These are phyloP conservation scores for Haemoproteus tartakovskyi DNA, from an alignment of 169 alveolate species.

Conservation along the genomic window DNA sequence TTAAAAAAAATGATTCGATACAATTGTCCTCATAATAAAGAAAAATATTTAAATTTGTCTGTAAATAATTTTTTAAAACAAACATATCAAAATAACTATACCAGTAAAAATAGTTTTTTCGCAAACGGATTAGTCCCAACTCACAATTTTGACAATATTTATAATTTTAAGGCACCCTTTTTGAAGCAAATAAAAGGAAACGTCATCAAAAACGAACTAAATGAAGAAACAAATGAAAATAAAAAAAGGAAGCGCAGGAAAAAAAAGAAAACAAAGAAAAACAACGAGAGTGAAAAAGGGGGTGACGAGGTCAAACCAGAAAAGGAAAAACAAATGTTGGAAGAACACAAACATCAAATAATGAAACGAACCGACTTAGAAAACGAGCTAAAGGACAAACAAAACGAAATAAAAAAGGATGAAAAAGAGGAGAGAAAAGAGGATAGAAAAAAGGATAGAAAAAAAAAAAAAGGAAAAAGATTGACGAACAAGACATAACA, in stretches of 20 bases:
- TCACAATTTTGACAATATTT: constrained; percentile 42
- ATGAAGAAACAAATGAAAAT: neutral
- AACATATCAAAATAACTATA: constrained; percentile 1
- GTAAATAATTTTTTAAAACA: constrained; percentile 12
- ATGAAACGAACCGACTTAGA: neutral
- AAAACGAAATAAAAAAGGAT: neutral
- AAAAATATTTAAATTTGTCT: neutral
- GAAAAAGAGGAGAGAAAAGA: neutral
- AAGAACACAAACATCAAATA: neutral
- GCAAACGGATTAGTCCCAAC: constrained; percentile 18
- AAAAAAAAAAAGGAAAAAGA: neutral
- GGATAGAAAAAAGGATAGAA: neutral
- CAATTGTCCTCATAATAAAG: constrained; percentile 39
- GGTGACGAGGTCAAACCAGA: neutral
- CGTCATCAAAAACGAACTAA: no score
- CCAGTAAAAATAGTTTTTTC: constrained; percentile 4
- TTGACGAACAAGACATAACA: neutral
- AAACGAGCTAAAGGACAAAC: no score
- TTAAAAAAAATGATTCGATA: constrained; percentile 36
- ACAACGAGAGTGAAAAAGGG: neutral
- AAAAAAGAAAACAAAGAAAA: neutral
- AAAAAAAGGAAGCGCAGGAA: neutral
- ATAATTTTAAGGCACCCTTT: no score
- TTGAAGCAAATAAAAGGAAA: no score
- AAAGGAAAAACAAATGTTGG: neutral